Evolutionary conservation across 2,329 filamentous ascomycete genomes (phyloP).

Genomic region (Xylariaceae sp.): DNA sequence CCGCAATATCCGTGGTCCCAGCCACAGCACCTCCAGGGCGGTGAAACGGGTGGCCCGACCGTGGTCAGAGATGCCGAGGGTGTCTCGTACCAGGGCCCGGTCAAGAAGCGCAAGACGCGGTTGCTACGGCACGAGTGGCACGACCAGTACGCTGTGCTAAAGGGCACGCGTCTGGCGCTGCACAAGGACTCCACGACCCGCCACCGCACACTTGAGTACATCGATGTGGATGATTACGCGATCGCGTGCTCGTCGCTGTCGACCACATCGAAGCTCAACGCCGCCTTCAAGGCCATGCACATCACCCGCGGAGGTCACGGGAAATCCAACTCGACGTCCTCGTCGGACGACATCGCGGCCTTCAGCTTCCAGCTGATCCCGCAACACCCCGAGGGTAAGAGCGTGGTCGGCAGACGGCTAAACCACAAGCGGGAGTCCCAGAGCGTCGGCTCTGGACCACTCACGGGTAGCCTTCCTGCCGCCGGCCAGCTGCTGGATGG

Average conservation of each 20-base stretch:
- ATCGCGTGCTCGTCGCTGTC: conserved; percentile 76
- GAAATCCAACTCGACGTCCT: conserved; percentile 37
- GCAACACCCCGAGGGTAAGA: conserved; percentile 52
- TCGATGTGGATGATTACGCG: conserved; percentile 84
- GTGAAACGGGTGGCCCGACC: conserved; percentile 22
- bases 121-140: conserved; percentile 92
- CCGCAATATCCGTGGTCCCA: conserved; percentile 53
- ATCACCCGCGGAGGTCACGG: conserved; percentile 42
- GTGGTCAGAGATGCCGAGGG: conserved; percentile 40
- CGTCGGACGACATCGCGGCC: conserved; percentile 53
- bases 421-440: conserved; percentile 49
- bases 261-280: conserved; percentile 73
- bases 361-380: conserved; percentile 86
- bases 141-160: conserved; percentile 83
- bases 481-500: too few species aligned
- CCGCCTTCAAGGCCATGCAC: conserved; percentile 77
- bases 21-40: conserved; percentile 26
- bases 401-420: conserved; percentile 39
- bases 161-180: conserved; percentile 68
- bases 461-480: conserved; percentile 21
- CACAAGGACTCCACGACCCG: conserved; percentile 55
- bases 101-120: conserved; percentile 89
- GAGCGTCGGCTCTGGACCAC: conserved; percentile 31
- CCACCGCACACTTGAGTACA: conserved; percentile 64
- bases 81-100: conserved; percentile 72